Evolutionary conservation across 2,329 filamentous ascomycete genomes (phyloP).

Genomic region (Aspergillus carbonarius): DNA sequence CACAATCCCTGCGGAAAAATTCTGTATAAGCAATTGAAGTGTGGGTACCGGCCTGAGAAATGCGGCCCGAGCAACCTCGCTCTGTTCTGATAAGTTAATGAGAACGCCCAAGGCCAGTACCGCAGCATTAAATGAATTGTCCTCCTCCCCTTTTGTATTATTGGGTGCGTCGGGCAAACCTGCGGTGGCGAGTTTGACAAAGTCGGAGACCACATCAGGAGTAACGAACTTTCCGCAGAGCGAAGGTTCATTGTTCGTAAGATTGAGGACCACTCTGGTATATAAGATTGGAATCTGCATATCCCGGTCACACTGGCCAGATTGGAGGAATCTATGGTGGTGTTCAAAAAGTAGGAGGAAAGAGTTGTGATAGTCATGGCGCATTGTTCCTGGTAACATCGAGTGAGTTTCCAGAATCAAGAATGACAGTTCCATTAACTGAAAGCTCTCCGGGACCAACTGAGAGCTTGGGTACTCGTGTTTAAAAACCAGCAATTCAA

Average conservation of each 20-base stretch:
- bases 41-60: conserved; percentile 46
- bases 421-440: conserved; percentile 29
- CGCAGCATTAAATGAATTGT: conserved; percentile 66
- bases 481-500: conserved; percentile 28
- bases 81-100: conserved; percentile 86
- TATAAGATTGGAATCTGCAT: conserved; percentile 41
- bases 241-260: conserved; percentile 75
- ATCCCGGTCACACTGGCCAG: conserved; percentile 16
- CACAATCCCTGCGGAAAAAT: conserved; percentile 68
- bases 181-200: conserved; percentile 38
- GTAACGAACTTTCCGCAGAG: conserved; percentile 68
- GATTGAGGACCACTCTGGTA: conserved; percentile 74
- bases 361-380: conserved; percentile 26
- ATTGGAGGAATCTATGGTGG: conserved; percentile 42
- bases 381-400: conserved; percentile 27
- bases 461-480: neutral
- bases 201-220: conserved; percentile 34
- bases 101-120: conserved; percentile 77
- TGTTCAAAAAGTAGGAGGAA: conserved; percentile 32
- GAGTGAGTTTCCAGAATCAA: conserved; percentile 42
- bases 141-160: conserved; percentile 41
- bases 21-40: conserved; percentile 59
- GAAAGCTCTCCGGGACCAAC: conserved; percentile 18
- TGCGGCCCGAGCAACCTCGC: conserved; percentile 58
- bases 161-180: conserved; percentile 32